Base-by-base conservation (phyloP, 2,329 filamentous ascomycete species). In the Endoconidiophora laricicola region DNA sequence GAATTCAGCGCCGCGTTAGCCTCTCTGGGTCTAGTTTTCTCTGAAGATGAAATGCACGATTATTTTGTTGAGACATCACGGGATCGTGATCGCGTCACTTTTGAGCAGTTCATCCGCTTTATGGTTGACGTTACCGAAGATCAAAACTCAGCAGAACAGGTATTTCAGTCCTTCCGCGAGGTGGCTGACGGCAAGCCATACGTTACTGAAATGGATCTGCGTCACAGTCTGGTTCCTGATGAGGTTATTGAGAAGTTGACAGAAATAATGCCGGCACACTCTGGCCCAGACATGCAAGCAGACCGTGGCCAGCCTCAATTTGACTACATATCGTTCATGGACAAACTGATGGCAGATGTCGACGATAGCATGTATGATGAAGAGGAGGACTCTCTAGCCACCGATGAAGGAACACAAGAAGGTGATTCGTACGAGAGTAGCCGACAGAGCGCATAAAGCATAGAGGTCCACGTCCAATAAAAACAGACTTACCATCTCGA, bases 41-140 rank as follows among this genome's bases (percentile, higher is more conserved):
- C 93, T 57, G 91, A 96, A 62, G 82, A 90, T 23, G 91, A 98
- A 69, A 98, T 96, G 91, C 90, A 96, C 63, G 81, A 90, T 48
- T 90, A 90, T 58, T 98, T 95, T 66, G 61, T 83, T 46, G 83
- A 90, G 49, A 93, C 88, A n/a, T 88, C 85, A 55, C 78, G 76
- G 37, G 86, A 79, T 36, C 76, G 71, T 56, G 83, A 81, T 63
- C 77, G 83, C 56, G 91, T 98, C 47, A 91, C 85, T 3, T 98
- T 98, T 61, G 91, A 98, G 68, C 90, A 96, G 65, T 98, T 98
- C 62, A 98, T 98, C 63, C 81, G 86, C 38, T 98, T 98, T 72
- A 98, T 98, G 91, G 91, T 98, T 44, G 86, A 94, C 58, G 91
- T 95, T 46, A 98, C 91, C 10, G 91, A 98, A 66, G 91, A 98